Evolutionary conservation across 78 protist genomes (phyloP), one percentile per base, ranked within the genome.

Genomic region (Protostelium mycophagum): DNA sequence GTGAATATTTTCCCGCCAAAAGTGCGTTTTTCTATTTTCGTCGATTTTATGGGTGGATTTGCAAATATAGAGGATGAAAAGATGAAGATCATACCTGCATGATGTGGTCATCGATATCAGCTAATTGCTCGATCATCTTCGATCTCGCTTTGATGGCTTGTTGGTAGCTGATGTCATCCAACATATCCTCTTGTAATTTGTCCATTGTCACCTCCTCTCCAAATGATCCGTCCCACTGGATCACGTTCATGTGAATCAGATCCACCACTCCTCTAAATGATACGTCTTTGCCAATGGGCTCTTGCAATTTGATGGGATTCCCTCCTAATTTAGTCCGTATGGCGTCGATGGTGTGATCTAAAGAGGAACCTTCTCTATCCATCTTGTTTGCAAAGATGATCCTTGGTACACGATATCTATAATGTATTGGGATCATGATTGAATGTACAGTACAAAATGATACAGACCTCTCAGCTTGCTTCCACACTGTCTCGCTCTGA

Each of bases 381-480:
- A 97, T 93, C 91, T 98, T 98, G 95, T 98, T 98, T 35, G 97
- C 39, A 37, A 96, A 97, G 51, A 93, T 97, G 0, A 98, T 84
- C 34, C 96, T 37, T 0, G 99, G 99, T 28, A 98, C 96, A 10
- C 29, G 9, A 90, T 96, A 96, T 29, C 73, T n/a, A n/a, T n/a
- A n/a, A n/a, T n/a, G n/a, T n/a, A n/a, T n/a, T 34, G 16, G 84
- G 28, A 16, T 51, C 16, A 25, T 51, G 31, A 16, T 51, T 51
- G 73, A 51, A 16, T 51, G 5, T 51, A 16, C 31, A 88, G 35
- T 85, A 16, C 5, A 35, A 36, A 5, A 16, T 85, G 37, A 35
- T 16, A 83, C 10, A 31, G 1, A 91, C 23, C 92, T 73, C 0
- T 83, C 86, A 0, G 96, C 90, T 90, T 96, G 98, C 39, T 86